Percentiles rank a stretch among this genome's conserved stretches.
Evolutionary conservation across 805 yeast species (phyloP).

Genomic region (Schizosaccharomyces lindneri): DNA sequence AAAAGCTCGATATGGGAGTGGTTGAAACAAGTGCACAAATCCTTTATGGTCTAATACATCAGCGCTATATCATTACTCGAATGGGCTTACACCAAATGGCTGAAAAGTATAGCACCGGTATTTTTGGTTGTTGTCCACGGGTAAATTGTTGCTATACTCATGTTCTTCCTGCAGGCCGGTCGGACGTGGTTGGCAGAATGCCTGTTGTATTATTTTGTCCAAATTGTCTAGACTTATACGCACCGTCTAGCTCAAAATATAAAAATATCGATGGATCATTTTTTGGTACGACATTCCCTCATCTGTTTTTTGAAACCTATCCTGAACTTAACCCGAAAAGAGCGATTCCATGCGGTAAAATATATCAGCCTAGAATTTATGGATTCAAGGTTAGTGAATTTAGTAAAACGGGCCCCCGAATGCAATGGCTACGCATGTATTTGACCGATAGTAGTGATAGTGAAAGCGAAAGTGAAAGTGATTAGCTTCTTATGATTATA

Average conservation of each 20-base stretch:
- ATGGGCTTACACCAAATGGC: conserved; percentile 70
- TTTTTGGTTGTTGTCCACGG: conserved; percentile 82
- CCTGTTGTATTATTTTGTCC: conserved; percentile 88
- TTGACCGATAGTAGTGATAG: conserved; percentile 24
- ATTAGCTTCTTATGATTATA: too few relatives aligned
- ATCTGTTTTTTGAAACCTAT: conserved; percentile 68
- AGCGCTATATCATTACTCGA: conserved; percentile 67
- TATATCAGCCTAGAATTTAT: conserved; percentile 49
- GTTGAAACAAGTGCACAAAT: conserved; percentile 80
- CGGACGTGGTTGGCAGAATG: conserved; percentile 75
- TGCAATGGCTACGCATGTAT: conserved; percentile 74
- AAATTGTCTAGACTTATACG: conserved; percentile 70
- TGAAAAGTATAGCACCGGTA: conserved; percentile 69
- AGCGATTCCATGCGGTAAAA: conserved; percentile 1
- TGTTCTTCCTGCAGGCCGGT: conserved; percentile 71
- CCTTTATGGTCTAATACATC: conserved; percentile 81
- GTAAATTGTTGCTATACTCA: conserved; percentile 75
- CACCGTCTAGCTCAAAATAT: conserved; percentile 70
- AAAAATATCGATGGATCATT: conserved; percentile 85
- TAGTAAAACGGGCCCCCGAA: conserved; percentile 70
- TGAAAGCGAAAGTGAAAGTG: not conserved
- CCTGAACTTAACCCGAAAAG: conserved; percentile 26
- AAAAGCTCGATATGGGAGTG: conserved; percentile 18
- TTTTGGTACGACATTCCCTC: conserved; percentile 90
- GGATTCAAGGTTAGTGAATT: conserved; percentile 64